Evolutionary conservation across 202 grass and related monocot species (phyloP), one percentile per base, ranked within the genome.

Genomic region (Schoenoplectus tabernaemontani): DNA sequence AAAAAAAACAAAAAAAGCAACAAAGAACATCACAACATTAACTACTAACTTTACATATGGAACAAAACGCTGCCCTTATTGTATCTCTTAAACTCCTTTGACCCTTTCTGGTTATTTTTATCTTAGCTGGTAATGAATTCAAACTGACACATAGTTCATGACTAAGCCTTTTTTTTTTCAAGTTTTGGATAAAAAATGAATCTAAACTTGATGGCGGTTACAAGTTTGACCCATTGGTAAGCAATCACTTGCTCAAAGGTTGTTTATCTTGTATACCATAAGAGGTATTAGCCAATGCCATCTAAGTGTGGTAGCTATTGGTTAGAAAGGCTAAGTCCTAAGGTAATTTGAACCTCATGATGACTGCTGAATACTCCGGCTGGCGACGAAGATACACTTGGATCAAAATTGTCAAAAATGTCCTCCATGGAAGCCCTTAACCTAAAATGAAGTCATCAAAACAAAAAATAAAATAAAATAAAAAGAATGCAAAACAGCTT

Each of bases 361-460:
- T 70, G 89, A 81, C 82, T 47, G 39, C 81, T 82, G 90, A 97
- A 97, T 75, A 97, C 86, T 69, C 94, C 94, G 0, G 28, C 57
- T 46, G 94, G 94, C 46, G 86, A 93, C 17, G 87, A 82, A 81
- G 91, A 97, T 83, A 59, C 34, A 42, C 86, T 43, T 0, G 94
- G 94, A 81, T 93, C 87, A 86, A 93, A 97, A 81, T 89, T 85
- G 80, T 97, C 86, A 78, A 93, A 87, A 50, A 97, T 90, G 78
- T 79, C 83, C 88, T 93, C 94, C 73, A 97, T 90, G 75, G 94
- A 97, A 80, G 81, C 76, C 84, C 94, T 91, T 36, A 97, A 87
- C 89, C 94, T 97, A 85, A 85, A 90, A 62, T 44, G 61, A 4
- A 30, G 24, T 46, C 36, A 7, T 85, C 37, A 33, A 82, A 67